These are phyloP conservation scores for Cytospora leucostoma DNA, from an alignment of 2,329 filamentous ascomycete genomes.

Conservation along the genomic window DNA sequence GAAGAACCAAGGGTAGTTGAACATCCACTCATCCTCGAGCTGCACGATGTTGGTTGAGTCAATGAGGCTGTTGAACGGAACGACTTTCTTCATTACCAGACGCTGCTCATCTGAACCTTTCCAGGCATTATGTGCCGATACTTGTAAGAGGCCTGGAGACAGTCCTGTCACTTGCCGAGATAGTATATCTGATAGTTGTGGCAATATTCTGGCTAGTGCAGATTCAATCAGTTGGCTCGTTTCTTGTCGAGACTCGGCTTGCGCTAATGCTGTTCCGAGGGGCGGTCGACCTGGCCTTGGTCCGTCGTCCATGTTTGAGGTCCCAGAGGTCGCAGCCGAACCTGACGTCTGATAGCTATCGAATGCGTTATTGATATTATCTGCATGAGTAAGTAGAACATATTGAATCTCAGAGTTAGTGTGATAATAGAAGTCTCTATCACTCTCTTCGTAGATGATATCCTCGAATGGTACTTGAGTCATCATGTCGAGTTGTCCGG, in stretches of 20 bases:
- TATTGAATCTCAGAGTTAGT: constrained; percentile 5
- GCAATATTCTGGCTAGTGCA: not conserved
- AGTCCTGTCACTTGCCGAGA: not conserved
- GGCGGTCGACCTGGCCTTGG: no score
- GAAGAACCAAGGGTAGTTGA: constrained; percentile 27
- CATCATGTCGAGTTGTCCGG: not conserved
- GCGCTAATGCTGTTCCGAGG: not conserved
- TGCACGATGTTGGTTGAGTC: constrained; percentile 23
- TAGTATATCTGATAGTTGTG: not conserved
- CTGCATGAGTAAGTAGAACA: not conserved
- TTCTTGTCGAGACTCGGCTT: no score
- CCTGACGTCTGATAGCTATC: not conserved
- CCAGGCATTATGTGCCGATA: no score
- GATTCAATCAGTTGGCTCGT: not conserved
- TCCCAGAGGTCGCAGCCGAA: no score
- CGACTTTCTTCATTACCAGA: constrained; percentile 20
- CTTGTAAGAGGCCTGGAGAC: no score
- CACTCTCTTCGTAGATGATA: not conserved
- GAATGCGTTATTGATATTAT: not conserved
- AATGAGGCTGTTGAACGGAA: constrained; percentile 15
- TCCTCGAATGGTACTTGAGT: not conserved
- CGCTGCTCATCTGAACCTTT: not conserved
- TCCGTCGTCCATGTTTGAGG: no score
- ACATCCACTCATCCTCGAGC: constrained; percentile 30
- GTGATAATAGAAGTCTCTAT: not conserved